Base-by-base conservation (phyloP, 352 stramenopile species). In the Phytophthora nicotianae region DNA sequence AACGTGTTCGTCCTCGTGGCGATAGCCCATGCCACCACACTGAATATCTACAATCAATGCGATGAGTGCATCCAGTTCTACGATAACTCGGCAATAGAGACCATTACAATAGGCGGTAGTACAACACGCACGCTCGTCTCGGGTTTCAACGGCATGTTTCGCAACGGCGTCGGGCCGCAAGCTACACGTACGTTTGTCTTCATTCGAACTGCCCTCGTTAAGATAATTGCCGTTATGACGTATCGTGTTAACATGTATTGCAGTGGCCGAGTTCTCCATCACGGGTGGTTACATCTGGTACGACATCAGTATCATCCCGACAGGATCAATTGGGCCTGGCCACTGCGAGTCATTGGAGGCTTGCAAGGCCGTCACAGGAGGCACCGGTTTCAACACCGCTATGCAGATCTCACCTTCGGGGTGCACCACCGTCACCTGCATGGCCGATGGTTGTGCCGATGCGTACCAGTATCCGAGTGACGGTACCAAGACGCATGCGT, bases 61-160 rank as follows among this genome's bases (percentile, higher is more conserved):
- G 42, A 50, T 10, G 62, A 80, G 45, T 57, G 49, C 37, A 81
- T 89, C 62, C 46, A 76, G 48, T 56, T 89, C 14, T 86, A 85
- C 62, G 77, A 89, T 65, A 89, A 89, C 69, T 68, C 32, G 24
- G 64, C 55, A 16, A 77, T 74, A 4, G 64, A 81, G 54, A 70
- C 53, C 23, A 59, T 89, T 43, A 74, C 68, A 0, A 16, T 67
- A 0, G 77, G 75, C 38, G 53, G 50, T 29, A 80, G 68, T 17
- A 80, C 68, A 10, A 65, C 61, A 8, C 65, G 70, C 5, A 67
- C 64, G 17, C 70, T 89, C 14, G 13, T 63, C 9, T 41, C 49
- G 14, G 76, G 75, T 10, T 88, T 74, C 50, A 72, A 62, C 53
- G 75, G 73, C 65, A 89, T 90, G 79, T 90, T 89, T 51, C 81